Base-by-base conservation (phyloP, 2,329 filamentous ascomycete genomes). In the Alternaria novae-zelandiae region DNA sequence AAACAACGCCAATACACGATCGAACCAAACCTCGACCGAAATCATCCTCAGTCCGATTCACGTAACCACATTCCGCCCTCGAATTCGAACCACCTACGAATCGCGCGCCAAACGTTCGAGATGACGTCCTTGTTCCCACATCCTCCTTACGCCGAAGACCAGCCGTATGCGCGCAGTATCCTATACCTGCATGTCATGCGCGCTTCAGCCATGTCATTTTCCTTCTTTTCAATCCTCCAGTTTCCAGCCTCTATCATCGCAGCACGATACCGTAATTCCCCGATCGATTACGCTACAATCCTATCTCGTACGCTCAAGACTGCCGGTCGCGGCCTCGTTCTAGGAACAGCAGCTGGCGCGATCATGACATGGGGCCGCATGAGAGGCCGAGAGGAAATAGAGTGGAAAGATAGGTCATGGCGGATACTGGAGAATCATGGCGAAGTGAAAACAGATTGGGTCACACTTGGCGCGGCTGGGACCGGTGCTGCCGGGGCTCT, bases 391-490 rank as follows among this genome's bases (percentile, higher is more conserved):
- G 83, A 87, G 67, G 81, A 85, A 44, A 86, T 91, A 30, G 88
- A 91, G 76, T 91, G 88, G 88, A 78, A 85, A 70, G 88, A 91
- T 72, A 82, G 89, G 17, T 84, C 84, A 59, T 91, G 88, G 88
- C 80, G 89, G 28, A 72, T 91, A 54, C 69, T 89, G 46, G 86
- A 86, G 77, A 90, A 86, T 66, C 68, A 69, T 28, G 71, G 71
- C 0, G 88, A 91, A 80, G 71, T 86, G 1, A 82, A 86, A 68
- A 83, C 82, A 53, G 88, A 90, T 72, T 86, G 87, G 70, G 88
- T 83, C 82, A 85, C 83, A 20, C 80, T 84, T 17, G 79, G 74
- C 0, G 85, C 83, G 0, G 83, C 83, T 67, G 78, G 71, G 0
- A 71, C 73, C 2, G 68, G 82, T 61, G 73, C 78, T 41, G 72